phyloP scores from a whole-genome alignment of 768 basidiomycete genomes.

The Naganishia onofrii region DNA sequence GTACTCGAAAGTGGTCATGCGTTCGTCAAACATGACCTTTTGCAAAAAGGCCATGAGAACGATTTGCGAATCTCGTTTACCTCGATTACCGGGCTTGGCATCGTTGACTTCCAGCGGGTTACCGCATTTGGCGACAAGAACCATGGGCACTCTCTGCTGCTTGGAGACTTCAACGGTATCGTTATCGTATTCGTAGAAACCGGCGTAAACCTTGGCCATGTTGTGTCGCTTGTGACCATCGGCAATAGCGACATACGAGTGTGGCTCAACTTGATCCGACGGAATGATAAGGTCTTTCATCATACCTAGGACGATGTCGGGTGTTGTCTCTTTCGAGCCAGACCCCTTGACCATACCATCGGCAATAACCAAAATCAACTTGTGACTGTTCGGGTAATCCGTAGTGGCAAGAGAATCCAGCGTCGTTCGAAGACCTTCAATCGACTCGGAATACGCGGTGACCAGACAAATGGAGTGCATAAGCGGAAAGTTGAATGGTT shows the following conservation, averaged over 20 bases:
- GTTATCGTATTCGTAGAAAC: conserved; percentile 93
- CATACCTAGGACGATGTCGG: conserved; percentile 90
- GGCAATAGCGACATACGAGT: conserved; percentile 96
- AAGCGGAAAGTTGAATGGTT: conserved; percentile 94
- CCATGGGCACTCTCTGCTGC: conserved; percentile 93
- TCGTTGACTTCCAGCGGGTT: conserved; percentile 87
- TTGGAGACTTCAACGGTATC: conserved; percentile 83
- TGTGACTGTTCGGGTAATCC: conserved; percentile 97
- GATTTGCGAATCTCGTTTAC: conserved; percentile 97
- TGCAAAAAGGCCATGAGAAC: conserved; percentile 96
- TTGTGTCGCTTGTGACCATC: conserved; percentile 99
- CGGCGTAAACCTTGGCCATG: conserved; percentile 97
- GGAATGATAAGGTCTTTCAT: conserved; percentile 90
- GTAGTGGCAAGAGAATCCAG: conserved; percentile 98
- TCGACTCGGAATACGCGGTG: conserved; percentile 95
- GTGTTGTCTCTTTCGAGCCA: conserved; percentile 82
- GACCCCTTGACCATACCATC: conserved; percentile 98
- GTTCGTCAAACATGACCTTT: conserved; percentile 99
- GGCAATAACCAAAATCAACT: conserved; percentile 88
- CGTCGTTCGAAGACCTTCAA: conserved; percentile 93
- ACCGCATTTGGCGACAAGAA: conserved; percentile 91
- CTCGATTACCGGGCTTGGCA: conserved; percentile 93
- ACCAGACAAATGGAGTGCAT: conserved; percentile 92
- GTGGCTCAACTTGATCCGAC: conserved; percentile 79
- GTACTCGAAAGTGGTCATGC: conserved; percentile 99